Evolutionary conservation across 148 eudicot genomes (phyloP).

Genomic region (Amaranthus palmeri): DNA sequence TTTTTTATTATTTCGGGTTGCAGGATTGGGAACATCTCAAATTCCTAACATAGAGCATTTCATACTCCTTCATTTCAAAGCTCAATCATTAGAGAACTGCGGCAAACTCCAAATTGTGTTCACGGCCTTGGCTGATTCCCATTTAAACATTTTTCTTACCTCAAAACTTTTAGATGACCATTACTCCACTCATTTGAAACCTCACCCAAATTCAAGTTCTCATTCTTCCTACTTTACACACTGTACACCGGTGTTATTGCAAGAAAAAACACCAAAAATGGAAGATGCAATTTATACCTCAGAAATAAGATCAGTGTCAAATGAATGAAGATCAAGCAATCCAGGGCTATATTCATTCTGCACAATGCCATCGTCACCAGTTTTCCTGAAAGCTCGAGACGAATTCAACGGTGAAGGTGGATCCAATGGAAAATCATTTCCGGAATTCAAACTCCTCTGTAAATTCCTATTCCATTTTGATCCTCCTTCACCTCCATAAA

Average conservation of each 20-base stretch:
- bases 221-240: neutral
- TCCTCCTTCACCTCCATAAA: conserved; percentile 37
- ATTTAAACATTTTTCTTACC: neutral
- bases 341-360: conserved; percentile 58
- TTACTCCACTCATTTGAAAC: neutral
- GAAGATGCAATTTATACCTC: conserved; percentile 36
- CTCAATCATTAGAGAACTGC: neutral
- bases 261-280: neutral
- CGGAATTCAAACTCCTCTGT: conserved; percentile 35
- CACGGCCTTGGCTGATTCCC: neutral
- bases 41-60: too few relatives aligned
- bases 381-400: conserved; percentile 34
- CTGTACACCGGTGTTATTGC: neutral
- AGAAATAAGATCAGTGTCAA: conserved; percentile 60
- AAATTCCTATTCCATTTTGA: conserved; percentile 34
- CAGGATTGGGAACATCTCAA: too few relatives aligned
- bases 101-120: neutral
- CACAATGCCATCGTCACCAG: conserved; percentile 27
- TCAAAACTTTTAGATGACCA: neutral
- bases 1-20: too few relatives aligned
- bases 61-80: too few relatives aligned
- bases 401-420: conserved; percentile 31
- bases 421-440: conserved; percentile 34
- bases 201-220: neutral
- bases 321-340: conserved; percentile 58